A percentile compares a stretch with the other conserved stretches of the same genome.
phyloP scores from a whole-genome alignment of 805 yeast species.

The Kregervanrija pseudodelftensis region DNA sequence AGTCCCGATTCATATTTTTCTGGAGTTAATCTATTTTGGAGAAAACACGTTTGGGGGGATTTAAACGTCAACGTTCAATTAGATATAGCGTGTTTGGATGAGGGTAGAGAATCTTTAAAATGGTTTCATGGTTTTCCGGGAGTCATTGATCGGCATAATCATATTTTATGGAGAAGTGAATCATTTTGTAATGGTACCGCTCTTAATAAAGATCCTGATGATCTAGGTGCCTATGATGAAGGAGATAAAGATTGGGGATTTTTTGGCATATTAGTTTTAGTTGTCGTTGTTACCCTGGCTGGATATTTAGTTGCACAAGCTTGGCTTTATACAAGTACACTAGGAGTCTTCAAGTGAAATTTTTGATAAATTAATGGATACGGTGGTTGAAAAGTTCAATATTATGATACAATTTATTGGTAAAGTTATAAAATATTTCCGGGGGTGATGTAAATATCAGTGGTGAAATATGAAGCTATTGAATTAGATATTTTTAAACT shows the following conservation, averaged over 20 bases:
- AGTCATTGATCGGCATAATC: too few species aligned
- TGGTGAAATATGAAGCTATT: too few species aligned
- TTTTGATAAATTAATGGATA: slow-evolving; percentile 62
- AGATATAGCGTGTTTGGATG: slow-evolving; percentile 33
- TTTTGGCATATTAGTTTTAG: slow-evolving; percentile 73
- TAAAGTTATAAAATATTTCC: too few species aligned
- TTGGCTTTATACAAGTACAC: slow-evolving; percentile 58
- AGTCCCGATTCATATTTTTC: too few species aligned
- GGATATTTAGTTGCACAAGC: slow-evolving; percentile 66
- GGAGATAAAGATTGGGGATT: slow-evolving; percentile 57
- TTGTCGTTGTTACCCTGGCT: slow-evolving; percentile 60
- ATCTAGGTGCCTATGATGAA: slow-evolving; percentile 15
- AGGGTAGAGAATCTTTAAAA: too few species aligned
- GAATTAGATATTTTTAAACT: too few species aligned
- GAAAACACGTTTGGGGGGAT: slow-evolving; percentile 62
- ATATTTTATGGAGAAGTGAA: slow-evolving; percentile 19
- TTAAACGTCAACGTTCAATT: slow-evolving; percentile 33
- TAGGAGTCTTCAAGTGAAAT: slow-evolving; percentile 61
- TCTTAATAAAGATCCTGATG: too few species aligned
- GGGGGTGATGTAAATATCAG: too few species aligned
- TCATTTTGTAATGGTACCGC: slow-evolving; percentile 11
- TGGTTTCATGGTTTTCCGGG: too few species aligned
- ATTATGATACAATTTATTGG: slow-evolving; percentile 53
- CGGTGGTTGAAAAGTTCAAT: slow-evolving; percentile 45
- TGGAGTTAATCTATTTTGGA: slow-evolving; percentile 27